These are phyloP conservation scores for Starmerella floris DNA, from an alignment of 805 yeast genomes.

Conservation along the genomic window DNA sequence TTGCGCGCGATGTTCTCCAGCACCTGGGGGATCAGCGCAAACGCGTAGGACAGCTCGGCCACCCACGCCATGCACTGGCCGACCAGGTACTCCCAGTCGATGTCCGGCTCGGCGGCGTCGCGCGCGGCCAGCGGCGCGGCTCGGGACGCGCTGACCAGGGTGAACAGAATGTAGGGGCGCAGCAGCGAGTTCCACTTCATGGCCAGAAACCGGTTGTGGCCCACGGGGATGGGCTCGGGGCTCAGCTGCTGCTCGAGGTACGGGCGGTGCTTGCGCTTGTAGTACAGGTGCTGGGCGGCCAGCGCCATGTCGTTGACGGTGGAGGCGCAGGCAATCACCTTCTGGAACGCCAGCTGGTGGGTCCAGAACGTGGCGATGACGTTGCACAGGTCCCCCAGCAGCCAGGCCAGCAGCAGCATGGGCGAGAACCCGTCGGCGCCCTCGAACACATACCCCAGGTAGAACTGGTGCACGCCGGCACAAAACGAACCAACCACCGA, in stretches of 20 bases:
- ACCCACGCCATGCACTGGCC: constrained; percentile 22
- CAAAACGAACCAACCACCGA: constrained; percentile 24
- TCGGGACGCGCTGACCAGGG: constrained; percentile 14
- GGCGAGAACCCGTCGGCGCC: constrained; percentile 25
- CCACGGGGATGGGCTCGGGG: constrained; percentile 6
- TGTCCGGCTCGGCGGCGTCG: constrained; percentile 1
- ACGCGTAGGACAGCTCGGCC: constrained; percentile 22
- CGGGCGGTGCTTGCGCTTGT: constrained; percentile 14
- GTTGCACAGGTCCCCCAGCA: constrained; percentile 25
- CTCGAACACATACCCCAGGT: constrained; percentile 19
- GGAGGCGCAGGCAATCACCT: constrained; percentile 21
- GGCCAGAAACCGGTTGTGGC: constrained; percentile 3
- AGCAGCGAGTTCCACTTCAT: constrained; percentile 13
- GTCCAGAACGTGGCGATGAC: constrained; percentile 25
- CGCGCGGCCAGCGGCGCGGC: constrained; percentile 3
- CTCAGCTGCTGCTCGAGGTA: background rate
- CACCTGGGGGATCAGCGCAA: constrained; percentile 33
- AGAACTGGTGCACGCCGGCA: constrained; percentile 26
- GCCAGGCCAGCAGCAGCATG: constrained; percentile 23
- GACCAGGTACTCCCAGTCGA: constrained; percentile 15
- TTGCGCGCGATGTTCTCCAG: constrained; percentile 27
- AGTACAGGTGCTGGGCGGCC: constrained; percentile 22
- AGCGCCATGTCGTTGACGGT: constrained; percentile 21
- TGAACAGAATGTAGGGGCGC: constrained; percentile 15
- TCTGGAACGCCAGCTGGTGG: constrained; percentile 25